A percentile compares a stretch with the other conserved stretches of the same genome.
These are phyloP conservation scores for Salix koriyanagi DNA, from an alignment of 345 rosid species.

Conservation along the genomic window DNA sequence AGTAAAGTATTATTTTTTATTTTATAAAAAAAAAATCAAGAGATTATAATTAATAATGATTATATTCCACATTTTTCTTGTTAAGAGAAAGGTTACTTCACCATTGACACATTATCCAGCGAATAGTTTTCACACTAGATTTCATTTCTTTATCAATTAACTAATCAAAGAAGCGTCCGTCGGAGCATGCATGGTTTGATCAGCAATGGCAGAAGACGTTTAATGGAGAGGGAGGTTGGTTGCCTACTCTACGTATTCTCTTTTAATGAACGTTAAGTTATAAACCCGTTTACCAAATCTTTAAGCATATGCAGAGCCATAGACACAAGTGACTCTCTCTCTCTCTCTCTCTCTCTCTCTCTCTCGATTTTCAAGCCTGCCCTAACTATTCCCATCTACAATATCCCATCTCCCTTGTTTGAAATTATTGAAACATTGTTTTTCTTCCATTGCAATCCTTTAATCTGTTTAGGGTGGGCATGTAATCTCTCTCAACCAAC, in stretches of 20 bases:
- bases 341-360: neutral
- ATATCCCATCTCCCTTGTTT: neutral
- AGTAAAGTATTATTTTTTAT: neutral
- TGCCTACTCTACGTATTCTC: conserved; percentile 27
- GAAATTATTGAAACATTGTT: neutral
- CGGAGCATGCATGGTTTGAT: neutral
- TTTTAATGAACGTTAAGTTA: neutral
- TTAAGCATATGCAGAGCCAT: neutral
- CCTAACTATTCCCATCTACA: conserved; percentile 31
- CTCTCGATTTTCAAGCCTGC: conserved; percentile 29
- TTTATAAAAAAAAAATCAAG: too few species aligned
- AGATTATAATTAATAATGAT: too few species aligned
- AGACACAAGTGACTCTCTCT: neutral
- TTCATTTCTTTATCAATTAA: neutral
- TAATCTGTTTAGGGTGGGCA: too few species aligned
- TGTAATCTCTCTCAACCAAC: too few species aligned
- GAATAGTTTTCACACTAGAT: neutral
- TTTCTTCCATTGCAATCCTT: neutral
- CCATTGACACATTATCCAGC: too few species aligned
- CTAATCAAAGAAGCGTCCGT: neutral
- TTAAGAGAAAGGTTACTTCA: too few species aligned
- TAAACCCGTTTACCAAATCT: conserved; percentile 21
- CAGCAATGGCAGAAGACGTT: conserved; percentile 9
- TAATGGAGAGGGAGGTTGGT: conserved; percentile 37
- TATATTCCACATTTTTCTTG: too few species aligned